Evolutionary conservation across 1,139 yeast species (phyloP).

Genomic region (Yamadazyma sp.): DNA sequence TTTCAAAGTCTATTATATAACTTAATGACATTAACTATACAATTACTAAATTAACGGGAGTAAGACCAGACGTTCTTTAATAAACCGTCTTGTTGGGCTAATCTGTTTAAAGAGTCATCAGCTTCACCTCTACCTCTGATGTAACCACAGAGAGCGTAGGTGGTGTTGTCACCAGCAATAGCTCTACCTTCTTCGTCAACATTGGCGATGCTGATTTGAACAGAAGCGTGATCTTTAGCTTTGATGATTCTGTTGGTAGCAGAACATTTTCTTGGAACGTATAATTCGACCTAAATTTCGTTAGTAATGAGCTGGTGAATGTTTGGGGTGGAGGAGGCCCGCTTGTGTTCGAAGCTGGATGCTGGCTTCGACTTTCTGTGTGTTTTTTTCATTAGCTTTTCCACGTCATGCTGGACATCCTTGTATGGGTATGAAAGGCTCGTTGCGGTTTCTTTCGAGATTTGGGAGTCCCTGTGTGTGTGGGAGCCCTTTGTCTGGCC

Average conservation of each 20-base stretch:
- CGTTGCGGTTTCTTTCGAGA: too few species aligned
- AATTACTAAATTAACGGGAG: slow-evolving; percentile 75
- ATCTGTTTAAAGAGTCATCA: slow-evolving; percentile 99
- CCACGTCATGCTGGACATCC: too few species aligned
- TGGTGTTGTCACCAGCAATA: slow-evolving; percentile 85
- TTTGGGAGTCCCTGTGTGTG: too few species aligned
- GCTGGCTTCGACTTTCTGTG: neutral
- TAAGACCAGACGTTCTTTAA: slow-evolving; percentile 98
- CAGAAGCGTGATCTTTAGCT: slow-evolving; percentile 99
- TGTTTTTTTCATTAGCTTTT: too few species aligned
- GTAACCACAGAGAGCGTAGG: slow-evolving; percentile 97
- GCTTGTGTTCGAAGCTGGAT: too few species aligned
- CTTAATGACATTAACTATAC: slow-evolving; percentile 24
- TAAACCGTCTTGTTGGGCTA: slow-evolving; percentile 98
- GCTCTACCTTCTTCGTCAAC: slow-evolving; percentile 94
- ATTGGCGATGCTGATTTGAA: slow-evolving; percentile 65
- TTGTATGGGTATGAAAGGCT: too few species aligned
- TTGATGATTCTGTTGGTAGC: slow-evolving; percentile 99
- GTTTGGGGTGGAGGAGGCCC: neutral
- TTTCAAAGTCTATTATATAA: neutral
- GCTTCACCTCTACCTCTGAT: slow-evolving; percentile 82
- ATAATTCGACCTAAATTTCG: slow-evolving; percentile 84
- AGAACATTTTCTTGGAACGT: slow-evolving; percentile 99
- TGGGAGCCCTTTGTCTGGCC: too few species aligned
- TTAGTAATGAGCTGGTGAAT: slow-evolving; percentile 25